Conservation (phyloP, 345 rosid genomes). For the Sonneratia alba region DNA sequence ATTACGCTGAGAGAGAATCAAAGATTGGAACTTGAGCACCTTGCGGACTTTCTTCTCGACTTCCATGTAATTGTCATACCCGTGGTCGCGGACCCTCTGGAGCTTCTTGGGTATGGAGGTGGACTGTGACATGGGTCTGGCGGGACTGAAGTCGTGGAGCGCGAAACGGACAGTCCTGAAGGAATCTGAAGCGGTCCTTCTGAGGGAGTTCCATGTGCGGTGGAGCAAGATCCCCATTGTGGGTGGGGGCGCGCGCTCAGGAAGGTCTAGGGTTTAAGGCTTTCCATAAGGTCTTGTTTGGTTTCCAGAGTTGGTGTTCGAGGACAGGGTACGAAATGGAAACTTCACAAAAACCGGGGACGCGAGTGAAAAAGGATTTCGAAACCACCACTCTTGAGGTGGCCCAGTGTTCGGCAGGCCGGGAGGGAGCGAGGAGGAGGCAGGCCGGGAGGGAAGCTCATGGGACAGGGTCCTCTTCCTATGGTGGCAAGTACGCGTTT, state of each 20-base stretch:
- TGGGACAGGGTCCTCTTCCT: too few relatives aligned
- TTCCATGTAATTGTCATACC: conserved; percentile 96
- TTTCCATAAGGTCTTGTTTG: background rate
- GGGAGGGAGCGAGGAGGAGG: too few relatives aligned
- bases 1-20: conserved; percentile 62
- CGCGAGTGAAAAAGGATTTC: too few relatives aligned
- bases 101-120: conserved; percentile 78
- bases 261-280: conserved; percentile 14
- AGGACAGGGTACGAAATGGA: too few relatives aligned
- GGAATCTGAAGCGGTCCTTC: background rate
- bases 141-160: conserved; percentile 11
- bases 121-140: conserved; percentile 49
- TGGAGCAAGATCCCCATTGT: conserved; percentile 20
- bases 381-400: too few relatives aligned
- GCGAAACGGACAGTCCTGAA: conserved; percentile 4
- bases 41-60: conserved; percentile 74
- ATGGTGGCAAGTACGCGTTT: too few relatives aligned
- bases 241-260: background rate
- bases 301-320: too few relatives aligned
- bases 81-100: conserved; percentile 74
- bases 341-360: too few relatives aligned
- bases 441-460: too few relatives aligned
- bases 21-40: conserved; percentile 61
- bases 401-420: too few relatives aligned
- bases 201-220: conserved; percentile 9